These are phyloP conservation scores for Hydnum rufescens DNA, from an alignment of 768 basidiomycete genomes.

Conservation along the genomic window DNA sequence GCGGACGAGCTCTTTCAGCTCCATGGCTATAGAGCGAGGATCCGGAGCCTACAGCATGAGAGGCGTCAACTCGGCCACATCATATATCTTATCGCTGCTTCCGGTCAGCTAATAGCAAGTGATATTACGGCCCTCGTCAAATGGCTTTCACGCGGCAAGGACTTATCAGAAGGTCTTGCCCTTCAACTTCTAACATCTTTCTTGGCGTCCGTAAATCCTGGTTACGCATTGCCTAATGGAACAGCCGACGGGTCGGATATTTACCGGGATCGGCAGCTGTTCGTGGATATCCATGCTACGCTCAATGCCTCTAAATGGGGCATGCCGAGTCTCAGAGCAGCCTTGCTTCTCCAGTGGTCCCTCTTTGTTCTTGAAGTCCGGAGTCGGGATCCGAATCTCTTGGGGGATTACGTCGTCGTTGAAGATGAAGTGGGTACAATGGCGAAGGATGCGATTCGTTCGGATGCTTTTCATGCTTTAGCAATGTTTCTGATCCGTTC, in stretches of 20 bases:
- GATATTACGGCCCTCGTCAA: constrained; percentile 49
- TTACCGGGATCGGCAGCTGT: constrained; percentile 6
- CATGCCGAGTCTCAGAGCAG: constrained; percentile 48
- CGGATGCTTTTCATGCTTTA: constrained; percentile 60
- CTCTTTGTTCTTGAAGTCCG: constrained; percentile 63
- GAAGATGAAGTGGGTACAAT: constrained; percentile 63
- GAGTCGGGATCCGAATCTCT: constrained; percentile 40
- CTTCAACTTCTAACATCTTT: constrained; percentile 48
- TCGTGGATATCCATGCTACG: constrained; percentile 9
- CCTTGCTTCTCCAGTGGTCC: constrained; percentile 70
- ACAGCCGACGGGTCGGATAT: constrained; percentile 36
- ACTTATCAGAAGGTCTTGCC: constrained; percentile 47
- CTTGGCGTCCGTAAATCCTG: constrained; percentile 40
- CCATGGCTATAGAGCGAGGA: constrained; percentile 41
- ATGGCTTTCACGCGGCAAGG: constrained; percentile 34
- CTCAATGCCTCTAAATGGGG: constrained; percentile 33
- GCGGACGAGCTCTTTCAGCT: too few relatives aligned
- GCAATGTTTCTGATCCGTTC: constrained; percentile 37
- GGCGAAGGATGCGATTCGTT: constrained; percentile 67
- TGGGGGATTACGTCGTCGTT: constrained; percentile 27
- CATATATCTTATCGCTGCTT: constrained; percentile 39
- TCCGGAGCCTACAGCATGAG: constrained; percentile 56
- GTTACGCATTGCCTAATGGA: constrained; percentile 2
- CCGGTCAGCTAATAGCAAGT: constrained; percentile 36
- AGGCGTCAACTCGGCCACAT: constrained; percentile 45